Percentiles rank a stretch among this genome's conserved stretches.
Conservation (phyloP, 2,329 filamentous ascomycete species). For the Botrytis byssoidea region DNA sequence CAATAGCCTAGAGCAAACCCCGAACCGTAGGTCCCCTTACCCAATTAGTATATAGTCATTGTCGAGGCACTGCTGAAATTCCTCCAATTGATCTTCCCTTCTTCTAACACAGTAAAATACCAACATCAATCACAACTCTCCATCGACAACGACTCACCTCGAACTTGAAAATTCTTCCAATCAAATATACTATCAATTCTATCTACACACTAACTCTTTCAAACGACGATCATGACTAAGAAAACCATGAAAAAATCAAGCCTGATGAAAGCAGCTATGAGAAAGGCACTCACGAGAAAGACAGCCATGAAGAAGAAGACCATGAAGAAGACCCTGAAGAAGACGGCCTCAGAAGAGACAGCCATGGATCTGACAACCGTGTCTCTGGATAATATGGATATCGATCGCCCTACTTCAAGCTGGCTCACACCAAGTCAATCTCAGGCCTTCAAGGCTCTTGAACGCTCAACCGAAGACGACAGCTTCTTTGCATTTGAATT, state of each 20-base stretch:
- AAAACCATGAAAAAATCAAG: not conserved
- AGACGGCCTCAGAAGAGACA: not conserved
- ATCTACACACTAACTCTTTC: not conserved
- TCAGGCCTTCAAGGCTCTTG: not conserved
- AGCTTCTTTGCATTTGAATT: not conserved
- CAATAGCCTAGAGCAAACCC: rapidly evolving
- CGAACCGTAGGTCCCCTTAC: not conserved
- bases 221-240: not conserved
- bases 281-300: too few relatives aligned
- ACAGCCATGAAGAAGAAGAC: not conserved
- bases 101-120: not conserved
- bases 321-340: not conserved
- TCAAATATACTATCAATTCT: not conserved
- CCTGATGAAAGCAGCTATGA: not conserved
- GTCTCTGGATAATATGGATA: not conserved
- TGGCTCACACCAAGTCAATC: not conserved
- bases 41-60: not conserved
- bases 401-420: not conserved
- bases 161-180: not conserved
- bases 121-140: not conserved
- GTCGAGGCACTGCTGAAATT: not conserved
- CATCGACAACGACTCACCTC: not conserved
- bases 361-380: not conserved
- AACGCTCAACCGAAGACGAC: not conserved
- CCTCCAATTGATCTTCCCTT: not conserved